A percentile compares a stretch with the other conserved stretches of the same genome.
These are phyloP conservation scores for Ciborinia camelliae DNA, from an alignment of 2,329 filamentous ascomycete genomes.

Conservation along the genomic window DNA sequence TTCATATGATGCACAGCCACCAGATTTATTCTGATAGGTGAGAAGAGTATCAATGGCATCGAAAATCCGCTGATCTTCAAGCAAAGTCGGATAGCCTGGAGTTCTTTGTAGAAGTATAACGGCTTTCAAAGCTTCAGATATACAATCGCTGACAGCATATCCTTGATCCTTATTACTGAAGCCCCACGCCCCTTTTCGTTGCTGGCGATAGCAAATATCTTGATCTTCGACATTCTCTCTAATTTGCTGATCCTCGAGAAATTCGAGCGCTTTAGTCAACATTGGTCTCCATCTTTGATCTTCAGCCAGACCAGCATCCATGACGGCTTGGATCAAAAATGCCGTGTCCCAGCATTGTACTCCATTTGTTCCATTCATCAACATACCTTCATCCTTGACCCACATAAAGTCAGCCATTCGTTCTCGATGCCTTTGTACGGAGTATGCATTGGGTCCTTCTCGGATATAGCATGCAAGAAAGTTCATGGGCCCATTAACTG, in stretches of 20 bases:
- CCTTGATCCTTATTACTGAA: constrained; percentile 92
- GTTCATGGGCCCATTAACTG: constrained; percentile 89
- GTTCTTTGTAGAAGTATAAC: constrained; percentile 80
- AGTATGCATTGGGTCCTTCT: constrained; percentile 71
- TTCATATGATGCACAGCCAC: constrained; percentile 90
- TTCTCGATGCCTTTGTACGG: constrained; percentile 74
- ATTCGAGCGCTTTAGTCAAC: constrained; percentile 76
- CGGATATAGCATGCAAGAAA: constrained; percentile 80
- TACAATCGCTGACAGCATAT: constrained; percentile 93
- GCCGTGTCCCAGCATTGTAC: constrained; percentile 97
- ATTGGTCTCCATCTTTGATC: constrained; percentile 77
- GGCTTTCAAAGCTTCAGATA: constrained; percentile 84
- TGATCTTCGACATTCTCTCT: constrained; percentile 68
- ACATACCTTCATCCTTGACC: constrained; percentile 89
- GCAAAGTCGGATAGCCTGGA: constrained; percentile 67
- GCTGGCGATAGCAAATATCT: constrained; percentile 80
- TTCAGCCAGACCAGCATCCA: constrained; percentile 74
- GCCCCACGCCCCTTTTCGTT: constrained; percentile 89
- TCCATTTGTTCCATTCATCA: constrained; percentile 96
- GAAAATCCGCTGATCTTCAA: constrained; percentile 75
- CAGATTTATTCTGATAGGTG: constrained; percentile 82
- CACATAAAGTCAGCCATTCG: constrained; percentile 83
- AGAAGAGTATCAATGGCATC: constrained; percentile 89
- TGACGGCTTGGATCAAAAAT: constrained; percentile 79
- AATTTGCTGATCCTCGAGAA: constrained; percentile 89